Base-by-base conservation (phyloP, 352 stramenopile genomes). In the Phytophthora fragariaefolia region DNA sequence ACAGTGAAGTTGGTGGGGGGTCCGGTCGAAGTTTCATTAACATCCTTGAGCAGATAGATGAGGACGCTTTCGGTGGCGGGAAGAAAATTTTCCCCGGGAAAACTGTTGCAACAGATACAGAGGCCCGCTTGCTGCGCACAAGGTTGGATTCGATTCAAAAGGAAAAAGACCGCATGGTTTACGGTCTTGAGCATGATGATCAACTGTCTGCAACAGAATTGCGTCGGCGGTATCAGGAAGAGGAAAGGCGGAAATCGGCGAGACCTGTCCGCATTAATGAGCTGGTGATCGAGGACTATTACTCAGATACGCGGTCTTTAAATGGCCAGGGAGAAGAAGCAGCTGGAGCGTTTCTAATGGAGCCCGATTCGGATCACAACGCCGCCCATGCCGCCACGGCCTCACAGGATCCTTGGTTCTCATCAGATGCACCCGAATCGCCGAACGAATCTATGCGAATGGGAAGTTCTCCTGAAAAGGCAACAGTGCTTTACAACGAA, bases 221-320 rank as follows among this genome's bases (percentile, higher is more conserved):
- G 36, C 77, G 78, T 24, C 71, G 62, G 17, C 83, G 80, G 54
- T 84, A 92, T 30, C 65, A 77, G 7, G 63, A 74, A 28, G 69
- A 84, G 1, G 74, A 83, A 15, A 77, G 85, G 36, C 74, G 77
- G 1, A 82, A 79, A 18, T 70, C 46, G 12, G 46, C 54, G 6
- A 76, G 69, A 15, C 67, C 63, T 17, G 58, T 93, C 54, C 81
- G 84, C 17, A 93, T 94, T 58, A 94, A 92, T 40, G 87, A 94
- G 61, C 73, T 96, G 4, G 77, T 96, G 10, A 96, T 96, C 27
- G 89, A 96, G 61, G 79, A 96, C 26, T 96, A 95, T 46, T 96
- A 94, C 53, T 74, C 76, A 3, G 60, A 84, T 0, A 85, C 66
- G 24, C 50, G 69, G 24, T 52, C 53, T 26, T 47, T 74, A 12